These are phyloP conservation scores for Fraxinus velutina DNA, from an alignment of 305 asterid genomes.

Conservation along the genomic window DNA sequence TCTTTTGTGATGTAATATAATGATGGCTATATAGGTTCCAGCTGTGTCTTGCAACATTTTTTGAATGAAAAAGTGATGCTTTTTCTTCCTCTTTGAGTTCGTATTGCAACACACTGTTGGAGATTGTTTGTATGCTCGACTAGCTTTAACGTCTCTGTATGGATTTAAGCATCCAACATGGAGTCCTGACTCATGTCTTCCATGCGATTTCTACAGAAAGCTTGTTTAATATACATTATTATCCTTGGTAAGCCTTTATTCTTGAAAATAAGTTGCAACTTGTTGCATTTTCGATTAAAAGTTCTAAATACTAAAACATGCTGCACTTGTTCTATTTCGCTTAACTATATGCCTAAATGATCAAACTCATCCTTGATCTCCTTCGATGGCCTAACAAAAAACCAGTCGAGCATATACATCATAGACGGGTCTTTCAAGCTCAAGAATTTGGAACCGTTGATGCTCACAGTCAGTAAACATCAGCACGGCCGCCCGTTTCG, in stretches of 20 bases:
- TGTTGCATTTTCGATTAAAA: not conserved
- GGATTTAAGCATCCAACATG: conserved; percentile 5
- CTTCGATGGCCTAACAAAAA: not conserved
- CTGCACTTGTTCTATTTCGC: not conserved
- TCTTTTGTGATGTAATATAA: too few species aligned
- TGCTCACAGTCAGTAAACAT: not conserved
- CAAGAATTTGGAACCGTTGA: not conserved
- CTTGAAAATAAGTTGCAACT: not conserved
- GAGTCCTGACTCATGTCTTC: conserved; percentile 1
- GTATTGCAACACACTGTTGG: too few species aligned
- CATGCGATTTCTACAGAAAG: conserved; percentile 11
- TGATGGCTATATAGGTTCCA: too few species aligned
- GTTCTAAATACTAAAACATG: not conserved
- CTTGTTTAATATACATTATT: conserved; percentile 12
- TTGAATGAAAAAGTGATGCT: too few species aligned
- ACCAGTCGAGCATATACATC: not conserved
- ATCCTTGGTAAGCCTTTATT: conserved; percentile 10
- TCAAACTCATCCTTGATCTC: not conserved
- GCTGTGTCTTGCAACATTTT: too few species aligned
- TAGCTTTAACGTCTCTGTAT: not conserved
- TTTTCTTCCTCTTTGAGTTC: too few species aligned
- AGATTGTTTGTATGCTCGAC: too few species aligned
- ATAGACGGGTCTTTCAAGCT: not conserved
- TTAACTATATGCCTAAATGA: not conserved
- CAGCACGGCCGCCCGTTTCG: not conserved